These are phyloP conservation scores for Saccharum officinarum DNA, from an alignment of 176 grass and related monocot genomes.

Conservation along the genomic window DNA sequence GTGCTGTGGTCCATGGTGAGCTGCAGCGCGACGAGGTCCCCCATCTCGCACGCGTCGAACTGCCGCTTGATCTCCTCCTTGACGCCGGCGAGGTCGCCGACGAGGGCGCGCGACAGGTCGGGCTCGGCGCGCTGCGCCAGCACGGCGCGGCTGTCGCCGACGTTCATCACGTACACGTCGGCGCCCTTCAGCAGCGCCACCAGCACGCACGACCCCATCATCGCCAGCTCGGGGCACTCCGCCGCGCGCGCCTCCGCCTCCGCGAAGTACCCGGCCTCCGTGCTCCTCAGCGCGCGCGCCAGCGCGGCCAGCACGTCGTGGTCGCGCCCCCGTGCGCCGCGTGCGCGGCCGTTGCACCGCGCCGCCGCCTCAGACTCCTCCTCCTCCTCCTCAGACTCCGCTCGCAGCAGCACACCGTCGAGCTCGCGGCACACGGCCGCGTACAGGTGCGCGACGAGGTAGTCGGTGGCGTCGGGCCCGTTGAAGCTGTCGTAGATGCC, in stretches of 20 bases:
- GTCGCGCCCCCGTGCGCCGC: not conserved
- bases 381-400: not conserved
- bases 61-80: conserved; percentile 63
- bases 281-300: conserved; percentile 51
- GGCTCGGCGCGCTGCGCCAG: conserved; percentile 64
- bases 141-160: conserved; percentile 93
- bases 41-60: conserved; percentile 52
- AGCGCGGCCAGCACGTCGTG: conserved; percentile 57
- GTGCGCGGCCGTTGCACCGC: not conserved
- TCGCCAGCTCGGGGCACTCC: conserved; percentile 68
- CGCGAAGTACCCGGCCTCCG: conserved; percentile 69
- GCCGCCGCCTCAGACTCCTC: not conserved
- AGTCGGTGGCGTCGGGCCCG: conserved; percentile 89
- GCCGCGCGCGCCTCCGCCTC: conserved; percentile 51
- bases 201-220: conserved; percentile 89
- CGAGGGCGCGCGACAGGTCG: conserved; percentile 46
- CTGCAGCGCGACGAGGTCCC: conserved; percentile 63
- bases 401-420: conserved; percentile 18
- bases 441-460: conserved; percentile 73
- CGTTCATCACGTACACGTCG: conserved; percentile 91
- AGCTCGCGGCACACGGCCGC: conserved; percentile 62
- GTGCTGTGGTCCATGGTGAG: conserved; percentile 88
- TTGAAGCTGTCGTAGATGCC: conserved; percentile 99
- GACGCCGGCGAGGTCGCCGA: conserved; percentile 28
- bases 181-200: conserved; percentile 74